Percentiles rank a stretch among this genome's conserved stretches.
phyloP scores from a whole-genome alignment of 2,329 filamentous ascomycete genomes.

The Colletotrichum filicis region DNA sequence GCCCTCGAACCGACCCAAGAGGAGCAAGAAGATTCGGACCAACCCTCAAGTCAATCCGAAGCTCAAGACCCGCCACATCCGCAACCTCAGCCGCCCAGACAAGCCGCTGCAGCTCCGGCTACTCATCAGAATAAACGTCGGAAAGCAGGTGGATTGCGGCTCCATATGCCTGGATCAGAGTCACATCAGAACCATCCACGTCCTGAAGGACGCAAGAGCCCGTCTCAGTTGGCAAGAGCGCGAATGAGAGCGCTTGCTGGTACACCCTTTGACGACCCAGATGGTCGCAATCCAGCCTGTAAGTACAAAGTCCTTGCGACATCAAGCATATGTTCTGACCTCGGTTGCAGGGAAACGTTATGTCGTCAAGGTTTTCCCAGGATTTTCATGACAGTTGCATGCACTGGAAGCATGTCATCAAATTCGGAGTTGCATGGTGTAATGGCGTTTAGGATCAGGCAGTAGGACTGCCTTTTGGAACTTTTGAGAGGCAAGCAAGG shows the following conservation, averaged over 20 bases:
- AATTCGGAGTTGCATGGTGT: conserved; percentile 22
- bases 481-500: conserved; percentile 1
- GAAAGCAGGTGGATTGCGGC: conserved; percentile 22
- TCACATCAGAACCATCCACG: conserved; percentile 12
- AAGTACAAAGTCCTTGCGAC: conserved; percentile 37
- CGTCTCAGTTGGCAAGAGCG: conserved; percentile 55
- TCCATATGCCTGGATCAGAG: conserved; percentile 17
- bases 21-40: conserved; percentile 31
- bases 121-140: conserved; percentile 20
- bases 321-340: neutral
- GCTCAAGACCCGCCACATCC: neutral
- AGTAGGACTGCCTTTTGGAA: conserved; percentile 15
- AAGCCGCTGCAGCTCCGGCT: conserved; percentile 2
- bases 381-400: conserved; percentile 40
- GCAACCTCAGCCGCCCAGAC: conserved; percentile 9
- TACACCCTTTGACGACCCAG: conserved; percentile 56
- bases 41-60: conserved; percentile 13
- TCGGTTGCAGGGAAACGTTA: conserved; percentile 51
- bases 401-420: conserved; percentile 11
- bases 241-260: conserved; percentile 56
- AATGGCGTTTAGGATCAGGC: conserved; percentile 30
- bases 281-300: conserved; percentile 52
- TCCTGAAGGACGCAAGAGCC: conserved; percentile 49
- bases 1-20: conserved; percentile 33
- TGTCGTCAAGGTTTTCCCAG: conserved; percentile 56